Conservation (phyloP, 495 filamentous ascomycete genomes). For the Cenococcum geophilum region DNA sequence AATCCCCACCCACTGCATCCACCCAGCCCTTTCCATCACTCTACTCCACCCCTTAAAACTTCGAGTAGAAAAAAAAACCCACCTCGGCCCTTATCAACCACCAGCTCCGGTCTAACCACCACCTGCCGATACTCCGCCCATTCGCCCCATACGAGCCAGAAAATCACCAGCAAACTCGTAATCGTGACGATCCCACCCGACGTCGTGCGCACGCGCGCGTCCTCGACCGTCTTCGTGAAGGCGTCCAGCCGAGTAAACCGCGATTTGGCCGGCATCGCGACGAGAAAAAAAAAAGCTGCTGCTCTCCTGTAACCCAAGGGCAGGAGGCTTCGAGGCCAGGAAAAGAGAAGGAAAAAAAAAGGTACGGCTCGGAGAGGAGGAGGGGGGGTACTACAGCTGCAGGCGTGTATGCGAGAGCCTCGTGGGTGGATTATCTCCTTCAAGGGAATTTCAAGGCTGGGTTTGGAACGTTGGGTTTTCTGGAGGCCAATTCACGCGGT, state of each 20-base stretch:
- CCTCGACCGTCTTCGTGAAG: constrained; percentile 98
- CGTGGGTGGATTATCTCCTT: too few relatives aligned
- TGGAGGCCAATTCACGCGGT: too few relatives aligned
- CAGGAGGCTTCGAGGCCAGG: neutral
- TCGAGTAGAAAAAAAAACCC: constrained; percentile 32
- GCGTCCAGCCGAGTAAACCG: constrained; percentile 94
- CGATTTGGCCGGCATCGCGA: constrained; percentile 59
- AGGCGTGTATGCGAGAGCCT: too few relatives aligned
- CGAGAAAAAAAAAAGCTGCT: neutral
- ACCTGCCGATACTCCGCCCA: constrained; percentile 88
- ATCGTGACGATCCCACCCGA: constrained; percentile 94
- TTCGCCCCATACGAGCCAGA: constrained; percentile 90
- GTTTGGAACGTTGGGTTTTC: too few relatives aligned
- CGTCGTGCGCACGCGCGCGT: constrained; percentile 95
- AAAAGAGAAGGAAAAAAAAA: too few relatives aligned
- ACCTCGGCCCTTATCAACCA: constrained; percentile 97
- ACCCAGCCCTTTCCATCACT: neutral
- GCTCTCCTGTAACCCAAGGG: neutral
- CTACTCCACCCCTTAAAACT: neutral
- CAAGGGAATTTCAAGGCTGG: too few relatives aligned
- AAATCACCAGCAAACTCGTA: constrained; percentile 73
- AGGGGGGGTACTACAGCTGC: too few relatives aligned
- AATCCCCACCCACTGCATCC: neutral
- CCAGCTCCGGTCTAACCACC: constrained; percentile 80
- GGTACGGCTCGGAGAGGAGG: too few relatives aligned